These are phyloP conservation scores for Helichrysum umbraculigerum DNA, from an alignment of 129 eudicot species.

Conservation along the genomic window DNA sequence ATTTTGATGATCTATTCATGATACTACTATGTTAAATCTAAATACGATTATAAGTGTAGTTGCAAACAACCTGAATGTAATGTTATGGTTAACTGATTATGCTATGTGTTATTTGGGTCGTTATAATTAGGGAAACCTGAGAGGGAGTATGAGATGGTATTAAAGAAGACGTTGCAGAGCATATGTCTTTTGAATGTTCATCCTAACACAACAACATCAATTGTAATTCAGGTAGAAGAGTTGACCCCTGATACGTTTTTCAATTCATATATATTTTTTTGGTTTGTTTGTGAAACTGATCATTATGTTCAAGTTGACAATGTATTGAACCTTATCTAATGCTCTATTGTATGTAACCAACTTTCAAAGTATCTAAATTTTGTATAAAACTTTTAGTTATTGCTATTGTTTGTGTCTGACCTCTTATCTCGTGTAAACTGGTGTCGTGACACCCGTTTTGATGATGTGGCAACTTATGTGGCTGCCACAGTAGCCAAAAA, in stretches of 20 bases:
- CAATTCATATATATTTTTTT: neutral
- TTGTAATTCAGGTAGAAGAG: constrained; percentile 67
- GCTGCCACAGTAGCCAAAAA: too few species aligned
- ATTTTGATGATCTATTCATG: neutral
- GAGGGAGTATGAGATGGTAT: constrained; percentile 88
- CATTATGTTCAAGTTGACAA: neutral
- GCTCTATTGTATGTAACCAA: neutral
- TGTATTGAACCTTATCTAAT: neutral
- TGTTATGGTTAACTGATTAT: neutral
- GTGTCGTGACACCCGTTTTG: too few species aligned
- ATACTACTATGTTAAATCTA: neutral
- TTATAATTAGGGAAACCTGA: constrained; percentile 67
- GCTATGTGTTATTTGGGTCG: neutral
- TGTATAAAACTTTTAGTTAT: too few species aligned
- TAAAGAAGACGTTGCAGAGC: constrained; percentile 83
- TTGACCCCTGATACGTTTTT: neutral
- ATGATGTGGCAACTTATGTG: too few species aligned
- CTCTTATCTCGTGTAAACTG: too few species aligned
- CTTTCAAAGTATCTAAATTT: neutral
- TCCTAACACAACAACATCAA: constrained; percentile 89
- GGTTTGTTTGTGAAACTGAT: neutral
- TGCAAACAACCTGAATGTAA: neutral
- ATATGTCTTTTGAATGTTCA: constrained; percentile 75
- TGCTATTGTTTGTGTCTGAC: too few species aligned
- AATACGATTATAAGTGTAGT: neutral